Percentiles rank a stretch among this genome's conserved stretches.
Conservation (phyloP, 306 rosid species). For the Hippophae tibetana region DNA sequence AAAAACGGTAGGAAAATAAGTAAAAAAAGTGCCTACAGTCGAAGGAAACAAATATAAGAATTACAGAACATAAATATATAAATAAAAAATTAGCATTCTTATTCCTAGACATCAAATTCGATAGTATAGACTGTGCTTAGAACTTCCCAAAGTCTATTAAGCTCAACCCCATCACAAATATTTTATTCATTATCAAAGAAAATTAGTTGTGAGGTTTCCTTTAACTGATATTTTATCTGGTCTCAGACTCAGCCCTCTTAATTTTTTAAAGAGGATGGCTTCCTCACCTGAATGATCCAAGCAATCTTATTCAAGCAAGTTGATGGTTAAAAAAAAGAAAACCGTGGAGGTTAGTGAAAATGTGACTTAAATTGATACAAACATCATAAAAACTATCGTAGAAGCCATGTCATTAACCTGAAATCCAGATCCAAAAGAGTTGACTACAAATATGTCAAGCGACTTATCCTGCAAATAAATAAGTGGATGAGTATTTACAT, state of each 20-base stretch:
- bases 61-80: neutral
- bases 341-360: neutral
- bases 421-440: constrained; percentile 85
- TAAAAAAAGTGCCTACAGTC: constrained; percentile 63
- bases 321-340: neutral
- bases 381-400: neutral
- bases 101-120: too few relatives aligned
- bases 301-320: neutral
- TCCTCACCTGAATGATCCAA: too few relatives aligned
- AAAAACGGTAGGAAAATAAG: constrained; percentile 66
- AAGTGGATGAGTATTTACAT: constrained; percentile 16
- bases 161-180: too few relatives aligned
- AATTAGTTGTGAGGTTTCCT: too few relatives aligned
- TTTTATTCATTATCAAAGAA: too few relatives aligned
- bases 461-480: constrained; percentile 62
- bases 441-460: constrained; percentile 91
- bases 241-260: too few relatives aligned
- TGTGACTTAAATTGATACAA: neutral
- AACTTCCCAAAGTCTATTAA: neutral
- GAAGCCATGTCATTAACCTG: constrained; percentile 42
- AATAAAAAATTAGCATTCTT: neutral
- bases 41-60: constrained; percentile 5
- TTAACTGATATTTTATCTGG: too few relatives aligned
- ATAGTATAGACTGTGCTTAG: neutral
- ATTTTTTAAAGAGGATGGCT: too few relatives aligned